These are phyloP conservation scores for Immersiella caudata DNA, from an alignment of 495 filamentous ascomycete species.

Conservation along the genomic window DNA sequence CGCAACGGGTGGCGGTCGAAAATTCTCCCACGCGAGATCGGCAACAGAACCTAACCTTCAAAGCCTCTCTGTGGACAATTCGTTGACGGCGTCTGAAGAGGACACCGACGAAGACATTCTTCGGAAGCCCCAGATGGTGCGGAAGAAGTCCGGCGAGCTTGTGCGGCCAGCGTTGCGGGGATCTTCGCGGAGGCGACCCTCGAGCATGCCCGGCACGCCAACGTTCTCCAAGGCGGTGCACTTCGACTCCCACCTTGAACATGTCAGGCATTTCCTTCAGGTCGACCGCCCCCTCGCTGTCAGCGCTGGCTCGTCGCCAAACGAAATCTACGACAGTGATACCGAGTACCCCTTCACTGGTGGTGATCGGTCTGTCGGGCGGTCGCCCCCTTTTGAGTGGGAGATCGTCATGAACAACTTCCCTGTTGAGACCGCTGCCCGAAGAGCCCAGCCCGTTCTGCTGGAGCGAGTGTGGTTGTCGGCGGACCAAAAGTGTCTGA, in stretches of 20 bases:
- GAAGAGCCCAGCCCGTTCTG: conserved; percentile 66
- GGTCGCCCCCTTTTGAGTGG: conserved; percentile 72
- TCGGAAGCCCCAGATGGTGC: conserved; percentile 80
- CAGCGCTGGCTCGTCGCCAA: conserved; percentile 92
- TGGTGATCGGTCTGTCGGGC: conserved; percentile 49
- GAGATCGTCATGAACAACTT: conserved; percentile 85
- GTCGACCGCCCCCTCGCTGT: conserved; percentile 92
- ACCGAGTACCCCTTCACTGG: conserved; percentile 80
- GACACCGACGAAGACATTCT: conserved; percentile 64
- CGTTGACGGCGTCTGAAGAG: conserved; percentile 63
- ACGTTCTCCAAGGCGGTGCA: conserved; percentile 94
- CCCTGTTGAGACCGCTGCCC: conserved; percentile 66
- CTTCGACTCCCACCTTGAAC: conserved; percentile 91
- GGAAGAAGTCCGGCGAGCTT: conserved; percentile 97
- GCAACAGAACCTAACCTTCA: conserved; percentile 74
- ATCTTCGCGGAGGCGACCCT: conserved; percentile 75
- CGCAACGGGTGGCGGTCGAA: conserved; percentile 33
- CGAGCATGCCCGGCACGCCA: conserved; percentile 96
- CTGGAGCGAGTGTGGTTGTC: conserved; percentile 87
- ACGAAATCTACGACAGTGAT: conserved; percentile 81
- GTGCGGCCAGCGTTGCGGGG: conserved; percentile 89
- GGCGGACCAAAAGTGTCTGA: conserved; percentile 76
- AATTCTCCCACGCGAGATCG: conserved; percentile 77
- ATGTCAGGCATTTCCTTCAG: conserved; percentile 92
- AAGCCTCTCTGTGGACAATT: conserved; percentile 55